Conservation (phyloP, 2,329 filamentous ascomycete genomes). For the Coniochaeta sp. region DNA sequence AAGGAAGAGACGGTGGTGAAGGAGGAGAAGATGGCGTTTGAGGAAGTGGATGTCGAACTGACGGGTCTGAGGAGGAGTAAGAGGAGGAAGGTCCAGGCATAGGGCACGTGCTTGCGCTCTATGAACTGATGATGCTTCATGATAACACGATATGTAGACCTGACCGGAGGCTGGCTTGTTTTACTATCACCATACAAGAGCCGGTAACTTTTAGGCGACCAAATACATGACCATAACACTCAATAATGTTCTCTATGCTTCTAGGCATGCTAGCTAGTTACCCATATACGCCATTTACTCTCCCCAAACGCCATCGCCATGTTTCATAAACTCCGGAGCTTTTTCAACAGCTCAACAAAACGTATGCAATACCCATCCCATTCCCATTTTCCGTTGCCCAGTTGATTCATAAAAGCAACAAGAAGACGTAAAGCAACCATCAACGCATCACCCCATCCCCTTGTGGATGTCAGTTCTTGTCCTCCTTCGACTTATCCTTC, state of each 20-base stretch:
- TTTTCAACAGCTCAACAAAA: too few relatives aligned
- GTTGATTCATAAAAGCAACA: neutral
- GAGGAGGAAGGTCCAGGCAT: constrained; percentile 10
- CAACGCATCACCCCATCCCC: constrained; percentile 2
- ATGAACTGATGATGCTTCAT: too few relatives aligned
- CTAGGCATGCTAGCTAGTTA: neutral
- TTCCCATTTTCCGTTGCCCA: neutral
- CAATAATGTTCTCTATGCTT: neutral
- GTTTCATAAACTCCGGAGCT: neutral
- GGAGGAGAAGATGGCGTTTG: too few relatives aligned
- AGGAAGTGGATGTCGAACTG: constrained; percentile 7
- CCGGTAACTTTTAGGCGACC: too few relatives aligned
- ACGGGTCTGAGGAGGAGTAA: neutral
- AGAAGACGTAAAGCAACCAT: neutral
- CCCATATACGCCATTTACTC: neutral
- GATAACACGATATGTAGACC: too few relatives aligned
- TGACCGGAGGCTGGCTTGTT: too few relatives aligned
- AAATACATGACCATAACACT: too few relatives aligned
- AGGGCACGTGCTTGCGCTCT: neutral
- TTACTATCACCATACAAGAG: too few relatives aligned
- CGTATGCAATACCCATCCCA: neutral
- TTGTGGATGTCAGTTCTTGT: too few relatives aligned
- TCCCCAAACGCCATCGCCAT: neutral
- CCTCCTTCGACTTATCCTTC: too few relatives aligned
- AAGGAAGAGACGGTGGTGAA: neutral